Conservation (phyloP, 2,329 filamentous ascomycete genomes). For the Alternaria metachromatica region DNA sequence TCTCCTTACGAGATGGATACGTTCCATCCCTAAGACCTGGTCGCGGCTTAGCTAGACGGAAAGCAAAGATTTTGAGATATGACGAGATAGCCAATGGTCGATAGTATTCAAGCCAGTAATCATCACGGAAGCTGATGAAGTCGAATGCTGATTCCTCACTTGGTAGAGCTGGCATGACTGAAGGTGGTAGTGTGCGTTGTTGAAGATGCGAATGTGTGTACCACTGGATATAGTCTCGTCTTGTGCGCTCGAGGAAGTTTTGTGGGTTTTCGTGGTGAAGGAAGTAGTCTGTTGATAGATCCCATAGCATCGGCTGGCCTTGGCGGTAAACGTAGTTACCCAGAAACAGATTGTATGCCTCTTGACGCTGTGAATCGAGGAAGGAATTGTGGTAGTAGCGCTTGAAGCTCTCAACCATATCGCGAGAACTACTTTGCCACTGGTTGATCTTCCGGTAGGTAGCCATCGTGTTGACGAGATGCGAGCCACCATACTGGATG, state of each 20-base stretch:
- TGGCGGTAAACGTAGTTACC: constrained; percentile 91
- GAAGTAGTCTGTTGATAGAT: constrained; percentile 92
- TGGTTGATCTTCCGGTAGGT: constrained; percentile 99
- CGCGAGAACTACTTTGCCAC: constrained; percentile 95
- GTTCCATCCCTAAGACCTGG: constrained; percentile 80
- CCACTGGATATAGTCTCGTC: constrained; percentile 86
- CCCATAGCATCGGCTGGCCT: constrained; percentile 95
- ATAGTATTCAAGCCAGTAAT: constrained; percentile 99
- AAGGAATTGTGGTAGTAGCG: constrained; percentile 99
- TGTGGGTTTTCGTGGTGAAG: constrained; percentile 88
- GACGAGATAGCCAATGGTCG: constrained; percentile 86
- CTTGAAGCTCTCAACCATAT: constrained; percentile 99
- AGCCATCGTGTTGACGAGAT: constrained; percentile 98
- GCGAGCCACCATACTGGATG: constrained; percentile 95
- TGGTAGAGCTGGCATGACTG: constrained; percentile 50
- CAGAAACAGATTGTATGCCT: constrained; percentile 96
- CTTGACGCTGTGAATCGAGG: constrained; percentile 94
- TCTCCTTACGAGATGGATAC: constrained; percentile 75
- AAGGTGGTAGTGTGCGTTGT: constrained; percentile 64
- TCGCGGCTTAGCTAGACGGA: constrained; percentile 81
- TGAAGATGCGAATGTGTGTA: constrained; percentile 77
- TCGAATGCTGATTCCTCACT: constrained; percentile 23
- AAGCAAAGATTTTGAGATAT: constrained; percentile 90
- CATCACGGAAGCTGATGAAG: constrained; percentile 72
- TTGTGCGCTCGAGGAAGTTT: constrained; percentile 68